A percentile compares a stretch with the other conserved stretches of the same genome.
These are phyloP conservation scores for Helenozyma baotianmanensis DNA, from an alignment of 805 yeast genomes.

Conservation along the genomic window DNA sequence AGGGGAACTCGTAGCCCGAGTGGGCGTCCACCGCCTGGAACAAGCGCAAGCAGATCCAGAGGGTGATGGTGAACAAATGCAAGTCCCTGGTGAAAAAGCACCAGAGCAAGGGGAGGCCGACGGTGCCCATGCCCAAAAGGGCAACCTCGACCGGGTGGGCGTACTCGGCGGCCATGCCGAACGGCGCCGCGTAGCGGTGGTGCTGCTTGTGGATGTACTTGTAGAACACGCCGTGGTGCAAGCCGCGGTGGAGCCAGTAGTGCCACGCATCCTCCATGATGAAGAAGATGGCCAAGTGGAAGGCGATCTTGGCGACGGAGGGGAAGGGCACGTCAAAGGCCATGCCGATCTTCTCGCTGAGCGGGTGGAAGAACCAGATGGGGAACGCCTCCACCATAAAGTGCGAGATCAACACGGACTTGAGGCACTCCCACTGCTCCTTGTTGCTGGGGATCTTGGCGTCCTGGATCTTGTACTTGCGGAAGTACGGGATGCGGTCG, in stretches of 20 bases:
- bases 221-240: constrained; percentile 87
- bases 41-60: constrained; percentile 84
- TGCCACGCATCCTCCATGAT: constrained; percentile 94
- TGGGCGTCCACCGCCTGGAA: constrained; percentile 97
- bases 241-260: constrained; percentile 88
- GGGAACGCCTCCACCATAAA: constrained; percentile 92
- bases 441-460: constrained; percentile 70
- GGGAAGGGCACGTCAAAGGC: constrained; percentile 85
- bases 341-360: constrained; percentile 79
- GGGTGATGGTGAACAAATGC: constrained; percentile 83
- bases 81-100: constrained; percentile 65
- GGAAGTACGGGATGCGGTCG: constrained; percentile 81
- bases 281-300: constrained; percentile 75
- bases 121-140: constrained; percentile 90
- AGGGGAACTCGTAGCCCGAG: constrained; percentile 97
- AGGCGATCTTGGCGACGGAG: constrained; percentile 46
- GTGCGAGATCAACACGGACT: constrained; percentile 79
- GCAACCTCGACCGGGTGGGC: constrained; percentile 95
- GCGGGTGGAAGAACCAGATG: constrained; percentile 94
- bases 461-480: constrained; percentile 84
- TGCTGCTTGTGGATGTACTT: constrained; percentile 95
- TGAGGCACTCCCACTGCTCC: constrained; percentile 92
- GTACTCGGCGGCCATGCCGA: constrained; percentile 95
- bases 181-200: constrained; percentile 97
- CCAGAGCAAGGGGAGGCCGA: constrained; percentile 87